Base-by-base conservation (phyloP, 257 asterid species). In the Capsicum chinense region DNA sequence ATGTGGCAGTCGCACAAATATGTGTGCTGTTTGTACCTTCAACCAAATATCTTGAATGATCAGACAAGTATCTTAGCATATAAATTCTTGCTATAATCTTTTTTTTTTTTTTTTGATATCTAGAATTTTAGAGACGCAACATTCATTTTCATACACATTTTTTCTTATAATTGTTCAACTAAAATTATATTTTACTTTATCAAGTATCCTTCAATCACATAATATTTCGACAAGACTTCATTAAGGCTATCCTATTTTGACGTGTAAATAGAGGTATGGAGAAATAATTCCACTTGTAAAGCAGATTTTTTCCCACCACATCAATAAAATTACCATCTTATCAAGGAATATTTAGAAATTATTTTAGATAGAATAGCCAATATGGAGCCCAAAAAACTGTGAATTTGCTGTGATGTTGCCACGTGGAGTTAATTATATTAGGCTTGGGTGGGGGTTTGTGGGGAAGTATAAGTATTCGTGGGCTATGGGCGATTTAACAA, bases 401-500 rank as follows among this genome's bases (percentile, higher is more conserved):
- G 62, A 50, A 26, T 74, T 74, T 76, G 52, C 11, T 76, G 39
- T 76, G 33, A 76, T 76, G 50, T 52, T 26, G 81, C 81, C 50
- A 52, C 26, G 81, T 76, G 63, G 64, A 78, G n/a, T 54, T 76
- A 48, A 74, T 74, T 52, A 14, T 13, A 26, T 54, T 26, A 52
- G 26, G 44, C 52, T 76, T 54, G 64, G 26, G 64, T 76, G 42
- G 81, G 81, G 82, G 82, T 10, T 76, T 21, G 81, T 76, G 5
- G 48, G 63, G 63, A 13, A 76, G 56, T 19, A 50, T 6, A 73
- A 48, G 80, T 48, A 50, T 74, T 14, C 50, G 44, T 16, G 62
- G 80, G 62, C 62, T 74, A 50, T 13, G 81, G 81, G 13, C 21
- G 47, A 78, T 54, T 48, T 14, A 21, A 54, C 64, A 56, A 26